Percentiles rank a stretch among this genome's conserved stretches.
phyloP scores from a whole-genome alignment of 2,329 filamentous ascomycete genomes.

The Penicillium sp. region DNA sequence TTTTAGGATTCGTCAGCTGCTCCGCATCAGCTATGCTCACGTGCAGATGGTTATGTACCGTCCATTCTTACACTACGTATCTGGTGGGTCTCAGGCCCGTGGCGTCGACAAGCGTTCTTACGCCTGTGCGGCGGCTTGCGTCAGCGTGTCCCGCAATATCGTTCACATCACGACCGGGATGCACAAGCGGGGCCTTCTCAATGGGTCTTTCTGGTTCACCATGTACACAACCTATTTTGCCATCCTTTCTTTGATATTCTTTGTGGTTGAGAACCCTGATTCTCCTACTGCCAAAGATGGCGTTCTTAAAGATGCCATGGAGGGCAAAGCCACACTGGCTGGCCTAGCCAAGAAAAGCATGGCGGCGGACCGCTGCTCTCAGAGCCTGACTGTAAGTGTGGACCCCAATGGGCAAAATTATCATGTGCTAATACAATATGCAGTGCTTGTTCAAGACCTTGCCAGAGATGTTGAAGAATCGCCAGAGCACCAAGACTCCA shows the following conservation, averaged over 20 bases:
- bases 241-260: constrained; percentile 64
- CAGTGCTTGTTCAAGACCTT: constrained; percentile 82
- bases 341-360: constrained; percentile 79
- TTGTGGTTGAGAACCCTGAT: constrained; percentile 64
- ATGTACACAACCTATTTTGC: constrained; percentile 71
- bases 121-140: constrained; percentile 65
- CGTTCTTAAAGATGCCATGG: constrained; percentile 79
- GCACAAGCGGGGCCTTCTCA: constrained; percentile 60
- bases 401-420: not conserved
- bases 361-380: constrained; percentile 83
- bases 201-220: constrained; percentile 66
- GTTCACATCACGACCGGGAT: constrained; percentile 66
- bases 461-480: constrained; percentile 67
- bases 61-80: constrained; percentile 66
- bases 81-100: constrained; percentile 49
- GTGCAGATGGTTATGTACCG: constrained; percentile 66
- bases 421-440: constrained; percentile 10
- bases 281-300: constrained; percentile 63
- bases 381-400: constrained; percentile 68
- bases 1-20: constrained; percentile 53
- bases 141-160: constrained; percentile 66
- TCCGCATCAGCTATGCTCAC: constrained; percentile 64
- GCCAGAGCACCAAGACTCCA: constrained; percentile 47
- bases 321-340: constrained; percentile 79
- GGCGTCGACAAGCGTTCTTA: constrained; percentile 62